Conservation (phyloP, 176 grass and related monocot genomes). For the Aegilops speltoides region DNA sequence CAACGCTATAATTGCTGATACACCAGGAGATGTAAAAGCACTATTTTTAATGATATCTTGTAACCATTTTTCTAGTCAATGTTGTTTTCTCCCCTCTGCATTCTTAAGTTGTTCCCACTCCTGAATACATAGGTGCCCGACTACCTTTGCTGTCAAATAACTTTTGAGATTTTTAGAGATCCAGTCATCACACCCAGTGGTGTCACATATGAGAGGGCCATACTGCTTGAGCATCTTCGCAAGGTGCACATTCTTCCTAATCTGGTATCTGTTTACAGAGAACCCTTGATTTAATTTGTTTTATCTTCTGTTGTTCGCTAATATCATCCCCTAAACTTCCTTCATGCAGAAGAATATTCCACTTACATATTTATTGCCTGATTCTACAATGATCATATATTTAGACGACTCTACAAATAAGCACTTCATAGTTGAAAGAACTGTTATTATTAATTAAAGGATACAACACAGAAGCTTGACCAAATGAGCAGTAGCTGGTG, state of each 20-base stretch:
- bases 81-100: not conserved
- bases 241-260: constrained; percentile 38
- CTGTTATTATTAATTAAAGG: not conserved
- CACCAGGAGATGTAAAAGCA: constrained; percentile 60
- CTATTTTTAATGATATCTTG: not conserved
- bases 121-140: constrained; percentile 65
- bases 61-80: not conserved
- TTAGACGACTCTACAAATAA: not conserved
- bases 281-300: not conserved
- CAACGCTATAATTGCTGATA: constrained; percentile 46
- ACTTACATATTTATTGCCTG: not conserved
- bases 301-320: not conserved
- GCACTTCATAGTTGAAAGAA: not conserved
- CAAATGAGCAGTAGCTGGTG: not conserved
- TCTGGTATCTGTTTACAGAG: not conserved
- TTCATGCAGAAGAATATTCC: rapidly evolving
- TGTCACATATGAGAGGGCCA: constrained; percentile 77
- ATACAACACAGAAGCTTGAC: not conserved
- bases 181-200: constrained; percentile 90
- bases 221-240: constrained; percentile 72
- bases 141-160: constrained; percentile 83
- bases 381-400: not conserved
- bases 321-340: not conserved
- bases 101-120: constrained; percentile 14
- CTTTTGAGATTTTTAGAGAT: constrained; percentile 87